Conservation (phyloP, 2,329 filamentous ascomycete species). For the Monosporascus sp. region DNA sequence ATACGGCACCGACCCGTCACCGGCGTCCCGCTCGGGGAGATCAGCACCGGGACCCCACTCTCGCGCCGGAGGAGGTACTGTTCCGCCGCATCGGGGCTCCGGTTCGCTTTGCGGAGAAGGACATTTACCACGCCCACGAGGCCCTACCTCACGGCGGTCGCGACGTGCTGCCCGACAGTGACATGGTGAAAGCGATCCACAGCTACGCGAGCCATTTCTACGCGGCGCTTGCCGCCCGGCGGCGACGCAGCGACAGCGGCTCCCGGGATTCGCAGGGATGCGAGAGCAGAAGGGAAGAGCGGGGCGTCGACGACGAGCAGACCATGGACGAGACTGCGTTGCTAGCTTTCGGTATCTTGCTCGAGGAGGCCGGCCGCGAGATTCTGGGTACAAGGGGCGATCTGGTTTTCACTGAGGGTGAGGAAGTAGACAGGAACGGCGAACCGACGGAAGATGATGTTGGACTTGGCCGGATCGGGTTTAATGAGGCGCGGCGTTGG, state of each 20-base stretch:
- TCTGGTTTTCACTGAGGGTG: slow-evolving; percentile 63
- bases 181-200: slow-evolving; percentile 65
- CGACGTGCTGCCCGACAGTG: slow-evolving; percentile 58
- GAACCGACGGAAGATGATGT: slow-evolving; percentile 6
- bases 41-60: slow-evolving; percentile 27
- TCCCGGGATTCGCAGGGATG: background rate
- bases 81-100: slow-evolving; percentile 63
- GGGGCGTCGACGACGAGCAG: slow-evolving; percentile 40
- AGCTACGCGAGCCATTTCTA: slow-evolving; percentile 65
- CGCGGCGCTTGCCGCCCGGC: slow-evolving; percentile 29
- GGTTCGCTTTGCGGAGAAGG: slow-evolving; percentile 62
- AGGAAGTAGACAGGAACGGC: slow-evolving; percentile 19
- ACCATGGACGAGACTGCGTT: slow-evolving; percentile 77
- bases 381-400: slow-evolving; percentile 61
- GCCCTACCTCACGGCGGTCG: slow-evolving; percentile 41
- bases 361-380: slow-evolving; percentile 64
- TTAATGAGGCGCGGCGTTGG: slow-evolving; percentile 15
- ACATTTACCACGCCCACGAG: slow-evolving; percentile 65
- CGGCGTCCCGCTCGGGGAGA: slow-evolving; percentile 14
- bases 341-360: slow-evolving; percentile 66
- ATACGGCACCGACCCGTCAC: slow-evolving; percentile 4
- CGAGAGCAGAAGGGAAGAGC: background rate
- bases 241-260: slow-evolving; percentile 4
- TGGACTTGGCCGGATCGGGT: slow-evolving; percentile 16
- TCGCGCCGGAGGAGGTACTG: slow-evolving; percentile 66